Evolutionary conservation across 805 yeast genomes (phyloP).

Genomic region (Geotrichum ghanense): DNA sequence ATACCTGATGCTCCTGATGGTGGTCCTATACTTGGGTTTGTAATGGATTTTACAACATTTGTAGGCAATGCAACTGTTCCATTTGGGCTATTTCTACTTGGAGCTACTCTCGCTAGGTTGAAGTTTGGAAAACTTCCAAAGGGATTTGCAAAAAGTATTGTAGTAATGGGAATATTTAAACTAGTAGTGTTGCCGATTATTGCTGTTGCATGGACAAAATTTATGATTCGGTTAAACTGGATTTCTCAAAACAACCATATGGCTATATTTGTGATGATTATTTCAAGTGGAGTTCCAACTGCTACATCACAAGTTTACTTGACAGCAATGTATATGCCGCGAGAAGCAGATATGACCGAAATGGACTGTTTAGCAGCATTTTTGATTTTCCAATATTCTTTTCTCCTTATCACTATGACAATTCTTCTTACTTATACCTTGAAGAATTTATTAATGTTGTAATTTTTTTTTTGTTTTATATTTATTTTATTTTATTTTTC

Average conservation of each 20-base stretch:
- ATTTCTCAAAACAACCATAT: constrained; percentile 43
- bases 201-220: constrained; percentile 59
- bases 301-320: constrained; percentile 83
- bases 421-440: constrained; percentile 58
- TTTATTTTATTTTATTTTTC: no score
- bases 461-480: no score
- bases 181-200: constrained; percentile 67
- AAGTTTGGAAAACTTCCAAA: constrained; percentile 46
- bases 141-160: constrained; percentile 55
- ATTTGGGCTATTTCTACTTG: constrained; percentile 66
- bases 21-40: constrained; percentile 69
- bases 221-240: constrained; percentile 52
- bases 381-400: constrained; percentile 61
- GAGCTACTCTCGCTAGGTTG: constrained; percentile 79
- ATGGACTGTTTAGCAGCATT: constrained; percentile 79
- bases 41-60: constrained; percentile 72
- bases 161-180: constrained; percentile 44
- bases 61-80: constrained; percentile 87
- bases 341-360: constrained; percentile 37
- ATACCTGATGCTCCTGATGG: constrained; percentile 76
- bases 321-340: constrained; percentile 79
- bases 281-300: constrained; percentile 72
- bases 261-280: constrained; percentile 59
- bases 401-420: constrained; percentile 61
- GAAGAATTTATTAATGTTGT: constrained; percentile 20